phyloP scores from a whole-genome alignment of 495 filamentous ascomycete species.

The Hypoxylon lenormandii region DNA sequence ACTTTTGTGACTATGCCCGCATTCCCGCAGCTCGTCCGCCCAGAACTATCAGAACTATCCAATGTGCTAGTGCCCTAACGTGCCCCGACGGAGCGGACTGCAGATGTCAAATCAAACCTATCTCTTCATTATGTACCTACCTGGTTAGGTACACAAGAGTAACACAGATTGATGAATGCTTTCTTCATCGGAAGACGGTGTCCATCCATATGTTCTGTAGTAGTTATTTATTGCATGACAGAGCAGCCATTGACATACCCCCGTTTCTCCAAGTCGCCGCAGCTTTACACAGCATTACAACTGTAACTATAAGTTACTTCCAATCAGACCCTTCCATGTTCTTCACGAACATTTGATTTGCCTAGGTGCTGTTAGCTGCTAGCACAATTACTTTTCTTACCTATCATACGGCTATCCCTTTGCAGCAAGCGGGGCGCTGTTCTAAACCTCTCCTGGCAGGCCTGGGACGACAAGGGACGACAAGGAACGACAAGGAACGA shows the following conservation, averaged over 20 bases:
- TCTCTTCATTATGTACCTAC: neutral
- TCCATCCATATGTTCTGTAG: neutral
- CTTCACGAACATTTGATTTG: constrained; percentile 7
- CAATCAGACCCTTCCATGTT: constrained; percentile 20
- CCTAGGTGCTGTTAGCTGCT: constrained; percentile 4
- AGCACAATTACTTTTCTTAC: constrained; percentile 27
- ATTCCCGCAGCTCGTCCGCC: constrained; percentile 26
- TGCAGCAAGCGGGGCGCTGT: constrained; percentile 27
- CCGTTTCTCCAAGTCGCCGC: constrained; percentile 2
- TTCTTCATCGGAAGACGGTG: constrained; percentile 23
- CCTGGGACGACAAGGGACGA: no score
- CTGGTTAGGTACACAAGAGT: no score
- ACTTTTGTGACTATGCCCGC: constrained; percentile 25
- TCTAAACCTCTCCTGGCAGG: constrained; percentile 38
- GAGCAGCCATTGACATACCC: constrained; percentile 3
- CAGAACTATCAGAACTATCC: constrained; percentile 1
- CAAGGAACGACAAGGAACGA: no score
- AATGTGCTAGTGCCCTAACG: constrained; percentile 20
- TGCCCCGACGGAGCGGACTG: constrained; percentile 27
- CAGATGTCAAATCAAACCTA: constrained; percentile 32
- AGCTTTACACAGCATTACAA: constrained; percentile 8
- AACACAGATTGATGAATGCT: neutral
- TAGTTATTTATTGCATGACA: constrained; percentile 31
- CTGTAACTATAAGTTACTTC: constrained; percentile 15
- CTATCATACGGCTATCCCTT: constrained; percentile 33